A percentile compares a stretch with the other conserved stretches of the same genome.
These are phyloP conservation scores for Lactifluus piperatus DNA, from an alignment of 768 basidiomycete genomes.

Conservation along the genomic window DNA sequence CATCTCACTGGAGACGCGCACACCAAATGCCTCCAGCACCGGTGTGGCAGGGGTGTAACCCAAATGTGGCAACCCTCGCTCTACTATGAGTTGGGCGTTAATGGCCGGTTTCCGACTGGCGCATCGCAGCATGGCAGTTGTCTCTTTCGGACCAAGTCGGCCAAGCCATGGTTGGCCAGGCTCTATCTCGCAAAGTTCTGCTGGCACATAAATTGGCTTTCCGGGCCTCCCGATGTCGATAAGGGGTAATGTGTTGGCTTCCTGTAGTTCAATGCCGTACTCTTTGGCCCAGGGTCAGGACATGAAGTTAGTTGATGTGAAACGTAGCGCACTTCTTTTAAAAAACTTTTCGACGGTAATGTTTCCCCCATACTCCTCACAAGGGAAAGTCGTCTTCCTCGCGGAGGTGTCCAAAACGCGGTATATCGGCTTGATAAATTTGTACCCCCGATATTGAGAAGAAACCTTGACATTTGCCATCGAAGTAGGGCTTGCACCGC, in stretches of 20 bases:
- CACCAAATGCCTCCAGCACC: slow-evolving; percentile 42
- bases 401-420: slow-evolving; percentile 37
- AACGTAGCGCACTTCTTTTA: slow-evolving; percentile 39
- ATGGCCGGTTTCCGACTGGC: slow-evolving; percentile 55
- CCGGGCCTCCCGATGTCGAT: slow-evolving; percentile 28
- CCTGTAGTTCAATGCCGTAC: slow-evolving; percentile 41
- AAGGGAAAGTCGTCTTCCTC: slow-evolving; percentile 43
- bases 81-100: slow-evolving; percentile 51
- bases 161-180: slow-evolving; percentile 52
- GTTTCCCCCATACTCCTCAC: slow-evolving; percentile 45
- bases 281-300: slow-evolving; percentile 31
- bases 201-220: slow-evolving; percentile 41
- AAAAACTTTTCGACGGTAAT: slow-evolving; percentile 62
- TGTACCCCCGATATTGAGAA: slow-evolving; percentile 37
- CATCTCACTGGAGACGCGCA: slow-evolving; percentile 52
- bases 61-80: slow-evolving; percentile 46
- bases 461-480: slow-evolving; percentile 50
- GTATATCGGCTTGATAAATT: slow-evolving; percentile 18
- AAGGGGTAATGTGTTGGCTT: slow-evolving; percentile 31
- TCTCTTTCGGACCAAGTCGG: slow-evolving; percentile 50
- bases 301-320: neutral
- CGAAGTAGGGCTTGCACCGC: slow-evolving; percentile 40
- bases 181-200: slow-evolving; percentile 62
- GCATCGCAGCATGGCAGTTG: slow-evolving; percentile 54
- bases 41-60: slow-evolving; percentile 37